A percentile compares a stretch with the other conserved stretches of the same genome.
These are phyloP conservation scores for Blepharisma stoltei DNA, from an alignment of 73 alveolate species.

Conservation along the genomic window DNA sequence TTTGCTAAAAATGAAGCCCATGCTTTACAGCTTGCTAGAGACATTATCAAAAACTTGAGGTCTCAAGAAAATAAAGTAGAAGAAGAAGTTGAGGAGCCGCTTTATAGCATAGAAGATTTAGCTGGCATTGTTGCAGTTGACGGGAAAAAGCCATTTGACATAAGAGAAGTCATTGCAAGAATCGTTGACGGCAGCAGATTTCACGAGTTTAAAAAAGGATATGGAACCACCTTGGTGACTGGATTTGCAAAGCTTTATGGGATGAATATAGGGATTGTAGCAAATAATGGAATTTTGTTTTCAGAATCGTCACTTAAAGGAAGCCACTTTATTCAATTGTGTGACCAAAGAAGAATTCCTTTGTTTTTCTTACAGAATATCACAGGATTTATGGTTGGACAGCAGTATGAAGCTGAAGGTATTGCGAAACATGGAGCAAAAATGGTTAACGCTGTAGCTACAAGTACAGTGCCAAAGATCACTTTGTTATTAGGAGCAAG, in stretches of 20 bases:
- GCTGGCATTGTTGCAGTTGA: slow-evolving; percentile 72
- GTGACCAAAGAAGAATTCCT: slow-evolving; percentile 91
- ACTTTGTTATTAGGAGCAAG: slow-evolving; percentile 82
- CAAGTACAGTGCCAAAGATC: slow-evolving; percentile 91
- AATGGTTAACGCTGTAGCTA: slow-evolving; percentile 92
- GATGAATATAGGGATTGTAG: slow-evolving; percentile 90
- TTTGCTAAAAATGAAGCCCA: slow-evolving; percentile 79
- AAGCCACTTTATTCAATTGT: slow-evolving; percentile 87
- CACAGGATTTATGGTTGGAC: slow-evolving; percentile 97
- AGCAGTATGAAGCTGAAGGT: slow-evolving; percentile 87
- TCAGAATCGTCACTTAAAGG: slow-evolving; percentile 92
- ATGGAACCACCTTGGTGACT: slow-evolving; percentile 78
- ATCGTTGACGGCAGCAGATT: slow-evolving; percentile 89
- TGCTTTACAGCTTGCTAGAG: slow-evolving; percentile 39
- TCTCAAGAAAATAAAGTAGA: slow-evolving; percentile 17
- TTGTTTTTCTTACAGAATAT: slow-evolving; percentile 83
- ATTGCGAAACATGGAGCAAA: slow-evolving; percentile 97
- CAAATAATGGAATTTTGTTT: slow-evolving; percentile 89
- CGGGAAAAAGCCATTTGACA: slow-evolving; percentile 50
- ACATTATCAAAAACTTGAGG: background rate
- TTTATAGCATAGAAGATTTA: slow-evolving; percentile 64
- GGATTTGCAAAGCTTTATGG: slow-evolving; percentile 92
- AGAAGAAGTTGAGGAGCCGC: slow-evolving; percentile 64
- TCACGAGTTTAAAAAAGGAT: slow-evolving; percentile 88
- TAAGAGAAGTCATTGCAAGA: slow-evolving; percentile 77